These are phyloP conservation scores for Glaciozyma antarctica DNA, from an alignment of 768 basidiomycete genomes.

Conservation along the genomic window DNA sequence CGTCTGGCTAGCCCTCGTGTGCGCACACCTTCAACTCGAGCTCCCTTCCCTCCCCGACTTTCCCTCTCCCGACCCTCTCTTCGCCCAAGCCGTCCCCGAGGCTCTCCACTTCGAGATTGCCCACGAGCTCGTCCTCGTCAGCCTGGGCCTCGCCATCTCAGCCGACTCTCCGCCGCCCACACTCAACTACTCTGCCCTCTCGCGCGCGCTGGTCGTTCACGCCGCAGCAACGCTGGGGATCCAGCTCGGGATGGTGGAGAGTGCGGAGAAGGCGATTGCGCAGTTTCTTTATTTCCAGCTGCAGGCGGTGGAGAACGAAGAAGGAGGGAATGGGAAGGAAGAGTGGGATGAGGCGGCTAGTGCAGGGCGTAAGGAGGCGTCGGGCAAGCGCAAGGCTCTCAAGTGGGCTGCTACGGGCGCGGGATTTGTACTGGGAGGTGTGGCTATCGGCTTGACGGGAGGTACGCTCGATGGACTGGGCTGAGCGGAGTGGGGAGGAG, in stretches of 20 bases:
- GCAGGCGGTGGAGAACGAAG: slow-evolving; percentile 7
- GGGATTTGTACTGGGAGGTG: slow-evolving; percentile 32
- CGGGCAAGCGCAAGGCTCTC: slow-evolving; percentile 22
- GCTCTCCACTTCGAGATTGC: slow-evolving; percentile 13
- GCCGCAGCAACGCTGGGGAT: slow-evolving; percentile 14
- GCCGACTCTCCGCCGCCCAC: not conserved
- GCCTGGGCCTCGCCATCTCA: slow-evolving; percentile 19
- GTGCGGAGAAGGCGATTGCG: slow-evolving; percentile 23
- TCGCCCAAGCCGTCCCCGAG: not conserved
- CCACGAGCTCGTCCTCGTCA: slow-evolving; percentile 23
- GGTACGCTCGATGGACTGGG: slow-evolving; percentile 3
- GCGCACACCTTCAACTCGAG: slow-evolving; percentile 20
- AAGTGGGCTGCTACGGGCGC: slow-evolving; percentile 34
- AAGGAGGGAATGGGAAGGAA: not conserved
- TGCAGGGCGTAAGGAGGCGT: slow-evolving; percentile 12
- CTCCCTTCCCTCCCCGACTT: slow-evolving; percentile 11
- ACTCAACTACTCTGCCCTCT: slow-evolving; percentile 22
- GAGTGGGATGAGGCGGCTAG: slow-evolving; percentile 28
- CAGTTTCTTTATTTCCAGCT: slow-evolving; percentile 28
- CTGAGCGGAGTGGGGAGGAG: no score
- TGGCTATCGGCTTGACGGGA: slow-evolving; percentile 34
- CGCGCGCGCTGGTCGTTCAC: slow-evolving; percentile 20
- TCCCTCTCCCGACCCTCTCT: not conserved
- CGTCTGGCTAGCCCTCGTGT: slow-evolving; percentile 19
- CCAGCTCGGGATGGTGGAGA: not conserved